Conservation (phyloP, 768 basidiomycete species). For the Glaciozyma martinii region DNA sequence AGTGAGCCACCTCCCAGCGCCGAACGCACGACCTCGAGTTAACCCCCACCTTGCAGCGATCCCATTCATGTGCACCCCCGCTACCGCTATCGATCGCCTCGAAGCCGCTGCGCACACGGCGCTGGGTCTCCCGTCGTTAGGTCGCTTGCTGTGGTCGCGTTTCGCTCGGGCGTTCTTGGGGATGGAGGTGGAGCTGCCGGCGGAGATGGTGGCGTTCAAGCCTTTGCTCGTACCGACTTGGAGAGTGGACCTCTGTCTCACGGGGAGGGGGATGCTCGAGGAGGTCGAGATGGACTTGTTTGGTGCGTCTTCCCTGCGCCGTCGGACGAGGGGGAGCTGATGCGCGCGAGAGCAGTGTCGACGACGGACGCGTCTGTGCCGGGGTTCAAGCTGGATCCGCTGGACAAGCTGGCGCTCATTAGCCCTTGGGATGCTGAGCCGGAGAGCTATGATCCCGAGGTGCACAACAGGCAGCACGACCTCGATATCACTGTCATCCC, state of each 20-base stretch:
- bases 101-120: no score
- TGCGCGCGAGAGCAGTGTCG: neutral
- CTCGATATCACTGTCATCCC: neutral
- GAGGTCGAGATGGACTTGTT: constrained; percentile 1
- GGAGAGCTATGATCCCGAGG: neutral
- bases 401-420: neutral
- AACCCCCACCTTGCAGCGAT: no score
- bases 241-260: neutral
- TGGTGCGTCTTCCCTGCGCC: neutral
- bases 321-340: neutral
- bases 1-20: no score
- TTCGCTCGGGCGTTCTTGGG: no score
- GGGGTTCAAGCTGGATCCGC: neutral
- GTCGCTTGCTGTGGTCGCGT: no score
- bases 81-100: no score
- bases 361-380: neutral
- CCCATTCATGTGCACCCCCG: no score
- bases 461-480: neutral
- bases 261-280: neutral
- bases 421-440: neutral
- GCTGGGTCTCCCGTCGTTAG: no score
- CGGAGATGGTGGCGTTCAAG: neutral
- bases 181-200: no score
- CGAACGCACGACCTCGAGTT: no score
- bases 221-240: neutral